Conservation (phyloP, 805 yeast genomes). For the Cyberlindnera nakhonratchasimensis region DNA sequence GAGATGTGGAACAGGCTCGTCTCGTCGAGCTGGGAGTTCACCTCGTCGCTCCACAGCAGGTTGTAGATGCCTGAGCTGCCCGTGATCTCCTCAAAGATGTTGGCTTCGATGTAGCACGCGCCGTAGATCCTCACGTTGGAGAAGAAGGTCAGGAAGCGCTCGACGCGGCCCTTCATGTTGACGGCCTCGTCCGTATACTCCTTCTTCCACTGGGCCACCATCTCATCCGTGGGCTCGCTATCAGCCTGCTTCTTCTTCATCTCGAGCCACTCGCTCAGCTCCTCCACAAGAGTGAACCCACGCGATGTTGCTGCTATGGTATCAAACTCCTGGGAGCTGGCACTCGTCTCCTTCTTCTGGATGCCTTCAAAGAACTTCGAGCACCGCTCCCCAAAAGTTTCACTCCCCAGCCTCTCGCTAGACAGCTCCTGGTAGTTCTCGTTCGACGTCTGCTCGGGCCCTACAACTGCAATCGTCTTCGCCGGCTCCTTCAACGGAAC, state of each 20-base stretch:
- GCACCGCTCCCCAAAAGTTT: slow-evolving; percentile 10
- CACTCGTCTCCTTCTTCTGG: slow-evolving; percentile 3
- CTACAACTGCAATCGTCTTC: slow-evolving; percentile 5
- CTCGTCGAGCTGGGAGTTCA: slow-evolving; percentile 5
- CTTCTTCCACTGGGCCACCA: slow-evolving; percentile 5
- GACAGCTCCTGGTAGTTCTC: slow-evolving; percentile 8
- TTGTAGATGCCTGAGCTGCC: slow-evolving; percentile 2
- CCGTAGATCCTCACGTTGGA: slow-evolving; percentile 24
- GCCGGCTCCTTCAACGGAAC: background rate
- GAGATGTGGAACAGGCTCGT: slow-evolving; percentile 22
- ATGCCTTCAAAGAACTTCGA: slow-evolving; percentile 9
- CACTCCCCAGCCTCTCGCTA: background rate
- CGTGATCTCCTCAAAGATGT: slow-evolving; percentile 10
- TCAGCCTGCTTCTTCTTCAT: slow-evolving; percentile 1
- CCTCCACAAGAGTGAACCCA: slow-evolving; percentile 2
- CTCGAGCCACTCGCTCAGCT: slow-evolving; percentile 4
- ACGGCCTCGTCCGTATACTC: slow-evolving; percentile 2
- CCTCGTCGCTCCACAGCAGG: slow-evolving; percentile 15
- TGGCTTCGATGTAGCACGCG: slow-evolving; percentile 20
- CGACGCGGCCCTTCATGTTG: slow-evolving; percentile 2
- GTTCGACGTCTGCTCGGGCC: slow-evolving; percentile 12
- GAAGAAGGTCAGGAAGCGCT: slow-evolving; percentile 13
- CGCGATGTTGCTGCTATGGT: background rate
- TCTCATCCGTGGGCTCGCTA: slow-evolving; percentile 1
- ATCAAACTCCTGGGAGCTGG: slow-evolving; percentile 7